Evolutionary conservation across 352 stramenopile genomes (phyloP), one percentile per base, ranked within the genome.

Genomic region (Pseudoperonospora humuli): DNA sequence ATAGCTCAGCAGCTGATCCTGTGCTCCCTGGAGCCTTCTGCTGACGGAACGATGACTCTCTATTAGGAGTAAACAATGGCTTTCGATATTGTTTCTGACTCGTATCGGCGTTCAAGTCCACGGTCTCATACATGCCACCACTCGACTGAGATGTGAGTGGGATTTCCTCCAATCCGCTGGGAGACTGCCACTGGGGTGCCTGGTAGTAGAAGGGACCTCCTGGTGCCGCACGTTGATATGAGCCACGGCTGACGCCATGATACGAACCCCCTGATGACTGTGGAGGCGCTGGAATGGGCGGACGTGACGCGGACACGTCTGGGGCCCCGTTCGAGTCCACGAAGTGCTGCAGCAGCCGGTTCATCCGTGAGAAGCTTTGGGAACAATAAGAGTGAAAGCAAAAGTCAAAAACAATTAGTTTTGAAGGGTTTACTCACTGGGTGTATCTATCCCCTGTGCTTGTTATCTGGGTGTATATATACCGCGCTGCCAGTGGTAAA

Each of bases 281-380:
- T 32, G 57, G 54, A 3, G 59, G 56, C n/a, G 32, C 34, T 3
- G 53, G 45, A 28, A 68, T 61, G 3, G 51, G 47, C 27, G 55
- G 50, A 2, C 50, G 55, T 11, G 55, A 36, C 28, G 44, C 33
- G 6, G 55, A 18, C 1, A 37, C 17, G 37, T 25, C 33, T 37
- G 49, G 53, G n/a, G 42, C 24, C 3, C 37, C 54, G 36, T 28
- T 38, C 15, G 49, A 58, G 57, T 66, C 67, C 36, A 78, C 66
- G 50, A 80, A 84, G 45, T 61, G 65, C 71, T 84, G 71, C 17
- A 84, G 61, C 44, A 84, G 52, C 9, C 71, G 54, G 48, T 80
- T 84, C 71, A 84, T 84, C 0, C 24, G 37, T 10, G 19, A 54
- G 15, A 40, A 46, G 41, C 21, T 33, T 17, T 10, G 42, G n/a